These are phyloP conservation scores for Termitomyces sp. DNA, from an alignment of 768 basidiomycete species.

Conservation along the genomic window DNA sequence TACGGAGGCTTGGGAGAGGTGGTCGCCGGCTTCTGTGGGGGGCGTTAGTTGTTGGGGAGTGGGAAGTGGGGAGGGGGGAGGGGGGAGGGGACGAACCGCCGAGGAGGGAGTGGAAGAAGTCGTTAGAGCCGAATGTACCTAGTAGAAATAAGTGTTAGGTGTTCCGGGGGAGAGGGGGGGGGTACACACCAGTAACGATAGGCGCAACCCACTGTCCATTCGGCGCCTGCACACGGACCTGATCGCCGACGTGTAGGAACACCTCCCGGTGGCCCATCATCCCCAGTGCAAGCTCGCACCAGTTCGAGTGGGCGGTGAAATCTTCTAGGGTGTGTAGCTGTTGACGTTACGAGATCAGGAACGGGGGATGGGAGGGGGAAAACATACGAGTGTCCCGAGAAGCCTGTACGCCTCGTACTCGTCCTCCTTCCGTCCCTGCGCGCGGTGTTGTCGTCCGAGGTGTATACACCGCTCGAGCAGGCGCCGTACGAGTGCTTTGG, in stretches of 20 bases:
- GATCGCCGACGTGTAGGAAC: conserved; percentile 85
- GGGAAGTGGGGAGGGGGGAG: background rate
- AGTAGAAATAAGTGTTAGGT: background rate
- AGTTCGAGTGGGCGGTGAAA: conserved; percentile 87
- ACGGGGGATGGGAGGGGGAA: conserved; percentile 11
- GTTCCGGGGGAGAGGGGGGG: background rate
- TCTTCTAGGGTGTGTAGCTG: conserved; percentile 83
- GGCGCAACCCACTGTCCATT: conserved; percentile 76
- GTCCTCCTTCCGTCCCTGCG: conserved; percentile 58
- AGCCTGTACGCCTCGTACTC: conserved; percentile 79
- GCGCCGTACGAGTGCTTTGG: conserved; percentile 71
- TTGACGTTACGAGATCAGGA: background rate
- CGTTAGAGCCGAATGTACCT: conserved; percentile 75
- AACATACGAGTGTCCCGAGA: conserved; percentile 59
- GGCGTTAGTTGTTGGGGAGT: background rate
- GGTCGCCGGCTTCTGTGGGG: conserved; percentile 11
- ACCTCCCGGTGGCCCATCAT: conserved; percentile 71
- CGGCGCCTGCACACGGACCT: conserved; percentile 69
- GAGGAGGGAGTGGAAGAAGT: conserved; percentile 75
- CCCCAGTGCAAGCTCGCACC: conserved; percentile 79
- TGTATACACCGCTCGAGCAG: conserved; percentile 78
- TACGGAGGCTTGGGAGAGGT: conserved; percentile 65
- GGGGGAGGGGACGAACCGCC: conserved; percentile 38
- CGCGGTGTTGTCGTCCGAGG: conserved; percentile 61
- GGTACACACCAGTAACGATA: conserved; percentile 63